These are phyloP conservation scores for Aspergillus sparsus DNA, from an alignment of 495 filamentous ascomycete species.

Conservation along the genomic window DNA sequence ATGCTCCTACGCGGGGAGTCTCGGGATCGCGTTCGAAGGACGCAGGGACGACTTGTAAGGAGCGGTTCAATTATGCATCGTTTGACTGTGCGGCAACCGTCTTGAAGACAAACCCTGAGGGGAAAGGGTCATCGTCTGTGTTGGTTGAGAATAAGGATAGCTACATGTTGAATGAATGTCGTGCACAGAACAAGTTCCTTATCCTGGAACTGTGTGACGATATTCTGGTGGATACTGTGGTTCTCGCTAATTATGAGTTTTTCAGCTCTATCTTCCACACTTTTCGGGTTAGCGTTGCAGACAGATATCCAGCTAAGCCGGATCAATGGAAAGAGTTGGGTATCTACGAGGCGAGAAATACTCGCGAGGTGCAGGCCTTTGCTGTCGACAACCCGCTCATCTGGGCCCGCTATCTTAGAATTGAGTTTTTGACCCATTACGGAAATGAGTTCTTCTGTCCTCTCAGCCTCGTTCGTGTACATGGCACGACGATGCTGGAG, in stretches of 20 bases:
- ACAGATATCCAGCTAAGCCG: conserved; percentile 87
- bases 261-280: conserved; percentile 94
- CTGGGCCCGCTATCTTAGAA: conserved; percentile 87
- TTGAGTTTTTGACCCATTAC: conserved; percentile 92
- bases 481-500: conserved; percentile 96
- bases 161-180: conserved; percentile 95
- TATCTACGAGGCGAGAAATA: conserved; percentile 86
- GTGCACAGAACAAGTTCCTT: conserved; percentile 84
- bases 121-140: conserved; percentile 81
- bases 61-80: conserved; percentile 94
- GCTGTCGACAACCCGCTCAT: conserved; percentile 89
- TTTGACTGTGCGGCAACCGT: conserved; percentile 95
- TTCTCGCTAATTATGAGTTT: conserved; percentile 97
- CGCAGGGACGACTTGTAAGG: conserved; percentile 91
- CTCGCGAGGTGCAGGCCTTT: conserved; percentile 91
- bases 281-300: conserved; percentile 86
- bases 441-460: conserved; percentile 97
- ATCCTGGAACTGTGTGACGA: conserved; percentile 90
- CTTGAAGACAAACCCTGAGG: conserved; percentile 81
- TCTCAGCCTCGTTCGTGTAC: conserved; percentile 83
- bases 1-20: conserved; percentile 32
- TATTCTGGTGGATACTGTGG: conserved; percentile 92
- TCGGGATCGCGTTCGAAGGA: conserved; percentile 69
- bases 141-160: conserved; percentile 96
- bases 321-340: conserved; percentile 92